These are phyloP conservation scores for Lycium barbarum DNA, from an alignment of 257 asterid species.

Conservation along the genomic window DNA sequence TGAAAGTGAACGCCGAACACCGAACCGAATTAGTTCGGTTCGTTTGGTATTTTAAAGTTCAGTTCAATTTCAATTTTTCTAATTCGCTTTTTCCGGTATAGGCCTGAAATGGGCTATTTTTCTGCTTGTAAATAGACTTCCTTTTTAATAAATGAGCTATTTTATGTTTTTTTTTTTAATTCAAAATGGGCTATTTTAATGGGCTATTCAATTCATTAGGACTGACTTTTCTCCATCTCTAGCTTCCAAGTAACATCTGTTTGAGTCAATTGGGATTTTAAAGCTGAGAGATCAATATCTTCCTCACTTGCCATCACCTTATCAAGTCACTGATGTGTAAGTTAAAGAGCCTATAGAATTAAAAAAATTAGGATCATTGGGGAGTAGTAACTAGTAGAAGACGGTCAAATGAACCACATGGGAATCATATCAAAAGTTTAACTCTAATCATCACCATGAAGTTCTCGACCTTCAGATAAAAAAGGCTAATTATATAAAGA, in stretches of 20 bases:
- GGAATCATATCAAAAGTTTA: background rate
- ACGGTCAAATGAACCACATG: background rate
- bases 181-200: no score
- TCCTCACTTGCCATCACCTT: conserved; percentile 73
- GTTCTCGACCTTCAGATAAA: background rate
- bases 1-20: no score
- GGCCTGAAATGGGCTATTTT: no score
- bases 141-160: no score
- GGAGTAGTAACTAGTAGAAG: background rate
- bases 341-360: conserved; percentile 31
- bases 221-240: conserved; percentile 72
- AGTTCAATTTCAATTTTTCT: no score
- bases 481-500: background rate
- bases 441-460: background rate
- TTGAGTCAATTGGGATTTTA: conserved; percentile 53
- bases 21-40: no score
- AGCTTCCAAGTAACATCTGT: conserved; percentile 63
- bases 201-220: conserved; percentile 32
- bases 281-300: conserved; percentile 48
- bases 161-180: no score
- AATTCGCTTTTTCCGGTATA: no score
- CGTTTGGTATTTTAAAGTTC: no score
- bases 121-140: no score
- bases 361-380: conserved; percentile 20
- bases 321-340: conserved; percentile 29